Evolutionary conservation across 257 asterid genomes (phyloP).

Genomic region (Plantago ovata): DNA sequence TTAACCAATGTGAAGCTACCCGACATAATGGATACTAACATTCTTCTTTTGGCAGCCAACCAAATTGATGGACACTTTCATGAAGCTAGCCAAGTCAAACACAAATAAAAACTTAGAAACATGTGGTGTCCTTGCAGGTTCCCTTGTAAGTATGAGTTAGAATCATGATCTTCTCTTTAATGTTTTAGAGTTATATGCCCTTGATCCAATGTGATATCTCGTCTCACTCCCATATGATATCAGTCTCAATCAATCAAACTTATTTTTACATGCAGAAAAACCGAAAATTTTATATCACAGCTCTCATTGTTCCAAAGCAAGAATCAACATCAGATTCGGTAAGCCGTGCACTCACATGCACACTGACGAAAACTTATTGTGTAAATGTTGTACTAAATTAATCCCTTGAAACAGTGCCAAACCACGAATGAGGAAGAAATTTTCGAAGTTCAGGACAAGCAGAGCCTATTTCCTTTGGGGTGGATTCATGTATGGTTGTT

Average conservation of each 20-base stretch:
- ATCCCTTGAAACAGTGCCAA: constrained; percentile 66
- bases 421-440: constrained; percentile 95
- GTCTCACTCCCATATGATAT: no score
- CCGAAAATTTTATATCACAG: constrained; percentile 71
- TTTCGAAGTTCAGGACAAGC: constrained; percentile 97
- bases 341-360: constrained; percentile 24
- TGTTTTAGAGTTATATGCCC: constrained; percentile 14
- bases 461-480: constrained; percentile 77
- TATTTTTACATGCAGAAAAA: constrained; percentile 57
- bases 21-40: constrained; percentile 18
- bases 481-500: constrained; percentile 87
- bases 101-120: constrained; percentile 86
- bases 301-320: constrained; percentile 96
- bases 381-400: constrained; percentile 20
- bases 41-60: constrained; percentile 57
- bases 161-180: constrained; percentile 11
- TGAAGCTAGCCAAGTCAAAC: constrained; percentile 87
- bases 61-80: constrained; percentile 79
- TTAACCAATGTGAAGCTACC: constrained; percentile 18
- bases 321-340: constrained; percentile 98
- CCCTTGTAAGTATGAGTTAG: constrained; percentile 60
- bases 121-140: constrained; percentile 93
- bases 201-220: not conserved
- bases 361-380: constrained; percentile 5
- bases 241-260: no score